phyloP scores from a whole-genome alignment of 768 basidiomycete species.

The Infundibulicybe gibba region DNA sequence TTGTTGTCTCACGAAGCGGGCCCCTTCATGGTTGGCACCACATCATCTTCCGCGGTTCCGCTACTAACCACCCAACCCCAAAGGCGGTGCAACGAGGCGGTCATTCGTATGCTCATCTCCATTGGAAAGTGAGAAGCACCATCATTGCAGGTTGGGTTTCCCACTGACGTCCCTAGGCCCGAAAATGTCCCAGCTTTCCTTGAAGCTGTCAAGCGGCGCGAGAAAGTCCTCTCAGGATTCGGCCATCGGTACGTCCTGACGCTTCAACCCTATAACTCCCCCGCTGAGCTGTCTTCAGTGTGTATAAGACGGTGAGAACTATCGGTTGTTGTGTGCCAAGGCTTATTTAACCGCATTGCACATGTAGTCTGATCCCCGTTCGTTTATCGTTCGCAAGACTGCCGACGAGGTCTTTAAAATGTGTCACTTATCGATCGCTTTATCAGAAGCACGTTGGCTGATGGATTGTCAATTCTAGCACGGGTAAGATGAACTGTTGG shows the following conservation, averaged over 20 bases:
- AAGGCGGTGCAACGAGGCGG: conserved; percentile 89
- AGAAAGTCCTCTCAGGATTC: conserved; percentile 88
- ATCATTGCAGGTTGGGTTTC: background rate
- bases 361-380: conserved; percentile 82
- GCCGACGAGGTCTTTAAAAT: conserved; percentile 91
- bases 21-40: conserved; percentile 57
- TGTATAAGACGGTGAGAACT: conserved; percentile 66
- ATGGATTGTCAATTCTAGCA: conserved; percentile 39
- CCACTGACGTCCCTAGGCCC: conserved; percentile 40
- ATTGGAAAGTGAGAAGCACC: conserved; percentile 64
- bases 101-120: conserved; percentile 89
- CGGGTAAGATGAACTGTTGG: conserved; percentile 80
- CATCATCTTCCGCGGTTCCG: background rate
- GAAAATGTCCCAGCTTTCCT: conserved; percentile 84
- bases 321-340: too few relatives aligned
- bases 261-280: background rate
- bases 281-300: conserved; percentile 23
- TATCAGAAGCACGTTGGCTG: background rate
- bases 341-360: conserved; percentile 3
- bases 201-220: conserved; percentile 82
- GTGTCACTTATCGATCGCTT: conserved; percentile 31
- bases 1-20: conserved; percentile 37
- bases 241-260: conserved; percentile 64
- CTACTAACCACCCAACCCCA: conserved; percentile 1
- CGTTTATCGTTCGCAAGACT: conserved; percentile 85